These are phyloP conservation scores for Pythium phragmitis DNA, from an alignment of 352 stramenopile genomes.

Conservation along the genomic window DNA sequence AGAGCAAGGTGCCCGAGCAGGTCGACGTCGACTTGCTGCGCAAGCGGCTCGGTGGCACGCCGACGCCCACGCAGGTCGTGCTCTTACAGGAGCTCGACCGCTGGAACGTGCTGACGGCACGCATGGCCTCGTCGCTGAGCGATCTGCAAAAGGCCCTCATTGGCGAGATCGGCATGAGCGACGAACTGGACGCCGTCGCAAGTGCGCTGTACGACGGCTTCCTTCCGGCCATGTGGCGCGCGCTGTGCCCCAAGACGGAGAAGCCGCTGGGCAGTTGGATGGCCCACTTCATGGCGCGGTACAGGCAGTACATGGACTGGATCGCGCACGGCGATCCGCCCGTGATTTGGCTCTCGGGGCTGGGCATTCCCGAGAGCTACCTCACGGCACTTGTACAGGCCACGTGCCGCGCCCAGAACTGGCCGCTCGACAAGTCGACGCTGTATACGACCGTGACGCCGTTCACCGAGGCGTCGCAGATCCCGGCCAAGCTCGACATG, in stretches of 20 bases:
- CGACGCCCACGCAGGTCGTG: conserved; percentile 90
- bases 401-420: conserved; percentile 92
- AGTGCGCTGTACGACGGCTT: conserved; percentile 93
- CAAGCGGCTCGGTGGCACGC: conserved; percentile 69
- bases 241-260: conserved; percentile 90
- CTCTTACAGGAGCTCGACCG: conserved; percentile 94
- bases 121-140: conserved; percentile 82
- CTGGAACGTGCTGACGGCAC: conserved; percentile 90
- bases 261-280: conserved; percentile 97
- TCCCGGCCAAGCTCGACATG: conserved; percentile 67
- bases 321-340: conserved; percentile 85
- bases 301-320: conserved; percentile 92
- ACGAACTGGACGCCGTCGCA: conserved; percentile 92
- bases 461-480: conserved; percentile 63
- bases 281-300: conserved; percentile 88
- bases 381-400: conserved; percentile 95
- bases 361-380: conserved; percentile 95
- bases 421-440: conserved; percentile 95
- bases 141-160: conserved; percentile 92
- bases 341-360: conserved; percentile 93
- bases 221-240: conserved; percentile 89
- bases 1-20: conserved; percentile 87
- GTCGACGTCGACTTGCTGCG: conserved; percentile 89
- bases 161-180: conserved; percentile 96
- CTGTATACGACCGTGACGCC: conserved; percentile 93